These are phyloP conservation scores for Maudiozyma saulgeensis DNA, from an alignment of 805 yeast species.

Conservation along the genomic window DNA sequence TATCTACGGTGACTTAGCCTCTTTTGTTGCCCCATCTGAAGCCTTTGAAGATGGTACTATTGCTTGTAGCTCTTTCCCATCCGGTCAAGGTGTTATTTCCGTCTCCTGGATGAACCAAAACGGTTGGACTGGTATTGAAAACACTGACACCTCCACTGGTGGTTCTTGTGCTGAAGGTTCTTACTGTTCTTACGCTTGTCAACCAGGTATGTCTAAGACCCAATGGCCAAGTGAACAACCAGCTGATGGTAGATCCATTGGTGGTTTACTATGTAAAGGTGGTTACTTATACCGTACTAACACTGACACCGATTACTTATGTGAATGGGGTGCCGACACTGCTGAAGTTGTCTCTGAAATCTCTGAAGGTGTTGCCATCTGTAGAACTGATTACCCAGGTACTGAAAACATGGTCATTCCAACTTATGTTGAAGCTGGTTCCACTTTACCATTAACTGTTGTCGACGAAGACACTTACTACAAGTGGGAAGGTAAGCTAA, in stretches of 20 bases:
- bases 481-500: conserved; percentile 69
- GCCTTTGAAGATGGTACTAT: conserved; percentile 63
- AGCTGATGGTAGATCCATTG: conserved; percentile 81
- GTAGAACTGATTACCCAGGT: conserved; percentile 99
- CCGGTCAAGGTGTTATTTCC: conserved; percentile 63
- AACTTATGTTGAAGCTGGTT: conserved; percentile 69
- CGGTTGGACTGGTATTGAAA: conserved; percentile 39
- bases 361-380: conserved; percentile 65
- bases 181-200: conserved; percentile 97
- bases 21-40: conserved; percentile 47
- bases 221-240: conserved; percentile 96
- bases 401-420: conserved; percentile 98
- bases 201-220: conserved; percentile 97
- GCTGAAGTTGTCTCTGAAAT: conserved; percentile 66
- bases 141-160: conserved; percentile 47
- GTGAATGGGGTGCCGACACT: conserved; percentile 78
- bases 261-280: conserved; percentile 80
- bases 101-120: conserved; percentile 46
- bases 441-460: conserved; percentile 58
- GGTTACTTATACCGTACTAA: conserved; percentile 84
- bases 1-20: conserved; percentile 50
- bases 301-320: conserved; percentile 56
- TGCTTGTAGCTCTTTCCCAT: conserved; percentile 59
- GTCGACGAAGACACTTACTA: conserved; percentile 75
- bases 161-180: conserved; percentile 75